Percentiles rank a stretch among this genome's conserved stretches.
phyloP scores from a whole-genome alignment of 148 eudicot species.

The Fagopyrum tataricum region DNA sequence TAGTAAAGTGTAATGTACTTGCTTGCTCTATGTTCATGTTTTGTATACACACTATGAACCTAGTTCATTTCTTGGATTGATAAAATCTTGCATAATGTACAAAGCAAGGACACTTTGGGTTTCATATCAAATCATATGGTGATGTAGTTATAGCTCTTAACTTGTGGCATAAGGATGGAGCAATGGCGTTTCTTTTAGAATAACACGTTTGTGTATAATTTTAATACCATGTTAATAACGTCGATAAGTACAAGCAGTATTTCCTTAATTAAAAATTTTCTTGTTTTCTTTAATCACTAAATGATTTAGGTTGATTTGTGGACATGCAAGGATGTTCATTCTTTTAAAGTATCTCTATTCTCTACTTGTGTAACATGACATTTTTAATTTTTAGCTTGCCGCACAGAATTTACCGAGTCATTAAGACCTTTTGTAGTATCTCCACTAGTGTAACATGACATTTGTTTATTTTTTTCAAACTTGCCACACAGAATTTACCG shows the following conservation, averaged over 20 bases:
- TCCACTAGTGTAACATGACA: not conserved
- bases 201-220: not conserved
- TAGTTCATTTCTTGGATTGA: not conserved
- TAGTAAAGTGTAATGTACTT: not conserved
- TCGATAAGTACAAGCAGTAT: not conserved
- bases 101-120: not conserved
- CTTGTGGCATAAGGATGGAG: not conserved
- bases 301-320: not conserved
- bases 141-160: not conserved
- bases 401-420: conserved; percentile 91
- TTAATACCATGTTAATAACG: not conserved
- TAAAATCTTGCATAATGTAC: not conserved
- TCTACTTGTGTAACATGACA: not conserved
- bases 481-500: conserved; percentile 69
- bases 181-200: not conserved
- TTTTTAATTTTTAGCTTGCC: not conserved
- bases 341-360: not conserved
- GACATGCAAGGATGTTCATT: not conserved
- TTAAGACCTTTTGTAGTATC: conserved; percentile 38
- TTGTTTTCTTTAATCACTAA: not conserved
- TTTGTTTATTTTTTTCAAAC: not conserved
- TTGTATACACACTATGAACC: not conserved
- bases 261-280: not conserved
- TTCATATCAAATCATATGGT: not conserved
- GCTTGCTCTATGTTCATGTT: not conserved